Evolutionary conservation across 164 flowering plant species (phyloP).

Genomic region (Cinnamomum chago): DNA sequence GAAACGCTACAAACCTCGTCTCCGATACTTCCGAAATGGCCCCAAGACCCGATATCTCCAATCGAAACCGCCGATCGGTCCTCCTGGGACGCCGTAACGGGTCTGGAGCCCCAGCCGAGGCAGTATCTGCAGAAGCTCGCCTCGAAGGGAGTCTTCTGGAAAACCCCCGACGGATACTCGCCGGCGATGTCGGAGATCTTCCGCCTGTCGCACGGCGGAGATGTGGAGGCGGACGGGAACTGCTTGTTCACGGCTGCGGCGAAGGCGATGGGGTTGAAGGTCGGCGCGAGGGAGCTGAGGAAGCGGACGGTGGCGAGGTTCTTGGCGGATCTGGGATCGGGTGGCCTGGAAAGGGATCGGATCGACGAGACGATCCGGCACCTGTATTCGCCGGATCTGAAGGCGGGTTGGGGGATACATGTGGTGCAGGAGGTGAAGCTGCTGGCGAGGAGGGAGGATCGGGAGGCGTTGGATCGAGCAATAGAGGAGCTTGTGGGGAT

Average conservation of each 20-base stretch:
- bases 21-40: slow-evolving; percentile 23
- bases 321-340: slow-evolving; percentile 59
- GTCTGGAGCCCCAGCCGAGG: slow-evolving; percentile 79
- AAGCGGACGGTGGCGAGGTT: slow-evolving; percentile 70
- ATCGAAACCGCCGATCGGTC: slow-evolving; percentile 4
- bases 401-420: slow-evolving; percentile 88
- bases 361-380: slow-evolving; percentile 51
- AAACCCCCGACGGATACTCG: slow-evolving; percentile 35
- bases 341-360: slow-evolving; percentile 23
- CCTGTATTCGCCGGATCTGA: slow-evolving; percentile 85
- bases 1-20: slow-evolving; percentile 10
- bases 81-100: slow-evolving; percentile 62
- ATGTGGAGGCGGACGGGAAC: slow-evolving; percentile 90
- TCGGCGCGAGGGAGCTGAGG: slow-evolving; percentile 68
- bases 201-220: slow-evolving; percentile 80
- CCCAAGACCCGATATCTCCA: slow-evolving; percentile 20
- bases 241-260: slow-evolving; percentile 81
- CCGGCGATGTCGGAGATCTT: slow-evolving; percentile 41
- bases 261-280: slow-evolving; percentile 41
- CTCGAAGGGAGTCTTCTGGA: slow-evolving; percentile 79
- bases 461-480: slow-evolving; percentile 53
- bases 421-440: slow-evolving; percentile 88
- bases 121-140: slow-evolving; percentile 43
- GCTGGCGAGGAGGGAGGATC: slow-evolving; percentile 70
- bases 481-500: slow-evolving; percentile 63